Conservation (phyloP, 2,329 filamentous ascomycete genomes). For the Mollisiaceae sp. region DNA sequence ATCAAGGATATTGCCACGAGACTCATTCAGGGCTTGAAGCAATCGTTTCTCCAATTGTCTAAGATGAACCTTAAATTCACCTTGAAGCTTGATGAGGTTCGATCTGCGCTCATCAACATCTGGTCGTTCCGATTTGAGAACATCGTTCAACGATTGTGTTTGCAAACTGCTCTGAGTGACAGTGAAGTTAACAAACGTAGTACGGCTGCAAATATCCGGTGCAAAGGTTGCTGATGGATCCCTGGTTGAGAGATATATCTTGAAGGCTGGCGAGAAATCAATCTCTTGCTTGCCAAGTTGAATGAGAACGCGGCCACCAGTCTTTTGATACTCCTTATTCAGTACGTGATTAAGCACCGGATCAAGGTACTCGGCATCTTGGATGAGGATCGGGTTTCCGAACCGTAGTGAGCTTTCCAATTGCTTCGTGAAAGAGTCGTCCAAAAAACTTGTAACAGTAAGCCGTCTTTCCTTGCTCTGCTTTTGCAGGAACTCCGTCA, state of each 20-base stretch:
- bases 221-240: slow-evolving; percentile 96
- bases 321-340: slow-evolving; percentile 99
- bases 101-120: slow-evolving; percentile 96
- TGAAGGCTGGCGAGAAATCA: slow-evolving; percentile 97
- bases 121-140: slow-evolving; percentile 94
- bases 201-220: slow-evolving; percentile 96
- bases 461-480: slow-evolving; percentile 92
- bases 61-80: slow-evolving; percentile 98
- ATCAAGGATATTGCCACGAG: slow-evolving; percentile 95
- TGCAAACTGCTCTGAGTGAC: slow-evolving; percentile 98
- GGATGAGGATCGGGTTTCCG: slow-evolving; percentile 97
- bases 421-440: slow-evolving; percentile 97
- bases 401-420: slow-evolving; percentile 96
- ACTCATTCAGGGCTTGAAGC: slow-evolving; percentile 94
- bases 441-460: slow-evolving; percentile 96
- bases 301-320: slow-evolving; percentile 95
- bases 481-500: slow-evolving; percentile 93
- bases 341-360: slow-evolving; percentile 97
- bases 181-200: slow-evolving; percentile 99
- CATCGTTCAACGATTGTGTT: slow-evolving; percentile 96
- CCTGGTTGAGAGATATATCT: slow-evolving; percentile 90
- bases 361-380: slow-evolving; percentile 96
- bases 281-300: slow-evolving; percentile 99
- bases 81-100: slow-evolving; percentile 97
- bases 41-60: slow-evolving; percentile 93